These are phyloP conservation scores for Auricularia sp. DNA, from an alignment of 768 basidiomycete species.

Conservation along the genomic window DNA sequence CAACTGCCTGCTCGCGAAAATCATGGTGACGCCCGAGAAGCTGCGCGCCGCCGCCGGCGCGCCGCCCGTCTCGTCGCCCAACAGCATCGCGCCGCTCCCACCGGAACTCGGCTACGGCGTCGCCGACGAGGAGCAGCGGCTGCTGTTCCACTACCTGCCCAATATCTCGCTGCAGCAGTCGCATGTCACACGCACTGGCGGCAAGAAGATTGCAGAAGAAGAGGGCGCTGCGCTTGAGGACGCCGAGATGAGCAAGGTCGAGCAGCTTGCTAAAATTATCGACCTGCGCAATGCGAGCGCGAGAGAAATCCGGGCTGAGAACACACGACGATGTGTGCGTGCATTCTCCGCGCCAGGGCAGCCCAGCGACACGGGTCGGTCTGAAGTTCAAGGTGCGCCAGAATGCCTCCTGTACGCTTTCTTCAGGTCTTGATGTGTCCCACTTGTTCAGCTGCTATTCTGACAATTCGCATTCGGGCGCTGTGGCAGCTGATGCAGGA, in stretches of 20 bases:
- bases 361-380: constrained; percentile 65
- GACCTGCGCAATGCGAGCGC: constrained; percentile 87
- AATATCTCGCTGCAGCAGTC: constrained; percentile 32
- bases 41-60: constrained; percentile 23
- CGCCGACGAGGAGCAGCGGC: constrained; percentile 33
- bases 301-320: constrained; percentile 77
- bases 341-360: constrained; percentile 67
- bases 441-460: constrained; percentile 55
- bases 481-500: constrained; percentile 60
- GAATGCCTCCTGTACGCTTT: not conserved
- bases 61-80: constrained; percentile 10
- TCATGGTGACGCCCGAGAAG: constrained; percentile 44
- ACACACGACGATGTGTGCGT: constrained; percentile 64
- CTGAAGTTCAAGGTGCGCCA: constrained; percentile 81
- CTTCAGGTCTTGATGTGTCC: not conserved
- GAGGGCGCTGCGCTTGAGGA: constrained; percentile 6
- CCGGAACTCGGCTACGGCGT: constrained; percentile 55
- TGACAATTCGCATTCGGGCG: constrained; percentile 79
- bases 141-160: constrained; percentile 64
- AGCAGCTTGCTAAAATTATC: constrained; percentile 54
- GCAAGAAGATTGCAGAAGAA: constrained; percentile 8
- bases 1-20: constrained; percentile 52
- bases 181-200: not conserved
- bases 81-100: constrained; percentile 9
- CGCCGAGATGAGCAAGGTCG: constrained; percentile 34